These are phyloP conservation scores for Luffa aegyptiaca DNA, from an alignment of 306 rosid species.

Conservation along the genomic window DNA sequence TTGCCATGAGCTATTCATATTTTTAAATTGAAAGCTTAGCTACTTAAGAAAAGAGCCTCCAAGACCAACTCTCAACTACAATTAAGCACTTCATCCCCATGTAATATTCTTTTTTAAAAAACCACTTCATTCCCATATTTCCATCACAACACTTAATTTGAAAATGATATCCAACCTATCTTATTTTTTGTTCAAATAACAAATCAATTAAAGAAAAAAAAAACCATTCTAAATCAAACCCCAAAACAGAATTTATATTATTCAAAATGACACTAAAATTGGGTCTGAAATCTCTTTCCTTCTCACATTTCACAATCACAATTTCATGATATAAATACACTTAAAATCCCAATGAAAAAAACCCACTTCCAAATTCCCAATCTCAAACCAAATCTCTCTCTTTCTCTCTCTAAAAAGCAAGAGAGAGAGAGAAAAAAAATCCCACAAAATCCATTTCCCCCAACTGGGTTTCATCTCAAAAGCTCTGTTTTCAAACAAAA, in stretches of 20 bases:
- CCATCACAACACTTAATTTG: background rate
- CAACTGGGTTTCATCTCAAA: slow-evolving; percentile 1
- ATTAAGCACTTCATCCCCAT: background rate
- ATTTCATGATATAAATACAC: background rate
- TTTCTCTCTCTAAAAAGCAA: background rate
- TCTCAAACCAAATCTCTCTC: background rate
- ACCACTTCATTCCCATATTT: background rate
- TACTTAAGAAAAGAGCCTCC: background rate
- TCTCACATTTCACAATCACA: background rate
- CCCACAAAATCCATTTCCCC: background rate
- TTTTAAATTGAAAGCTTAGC: background rate
- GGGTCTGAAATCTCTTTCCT: background rate
- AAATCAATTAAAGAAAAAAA: background rate
- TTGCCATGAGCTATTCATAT: background rate
- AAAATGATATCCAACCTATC: slow-evolving; percentile 30
- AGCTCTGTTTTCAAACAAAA: background rate
- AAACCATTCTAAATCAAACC: background rate
- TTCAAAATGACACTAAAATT: background rate
- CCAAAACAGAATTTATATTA: background rate
- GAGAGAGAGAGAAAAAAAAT: background rate
- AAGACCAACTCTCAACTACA: background rate
- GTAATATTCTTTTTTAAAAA: no score
- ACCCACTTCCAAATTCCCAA: background rate
- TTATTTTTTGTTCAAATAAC: background rate
- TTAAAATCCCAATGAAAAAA: background rate